phyloP scores from a whole-genome alignment of 1,284 basidiomycete species.

The Heterobasidion parviporum region DNA sequence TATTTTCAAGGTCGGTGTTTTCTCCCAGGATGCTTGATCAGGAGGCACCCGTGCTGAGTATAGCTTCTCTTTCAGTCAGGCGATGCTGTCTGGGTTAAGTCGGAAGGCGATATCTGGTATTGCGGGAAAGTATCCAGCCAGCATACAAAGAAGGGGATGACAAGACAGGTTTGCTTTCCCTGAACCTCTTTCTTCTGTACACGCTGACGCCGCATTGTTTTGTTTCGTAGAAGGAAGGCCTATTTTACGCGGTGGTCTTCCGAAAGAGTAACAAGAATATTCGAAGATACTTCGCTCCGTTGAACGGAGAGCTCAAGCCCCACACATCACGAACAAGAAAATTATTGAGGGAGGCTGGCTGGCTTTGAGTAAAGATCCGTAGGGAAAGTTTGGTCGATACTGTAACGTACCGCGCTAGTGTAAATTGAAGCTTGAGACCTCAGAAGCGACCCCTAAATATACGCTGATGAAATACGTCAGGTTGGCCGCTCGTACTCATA shows the following conservation, averaged over 20 bases:
- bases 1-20: slow-evolving; percentile 36
- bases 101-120: slow-evolving; percentile 40
- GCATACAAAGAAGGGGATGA: slow-evolving; percentile 32
- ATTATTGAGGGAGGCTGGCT: slow-evolving; percentile 36
- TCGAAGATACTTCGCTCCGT: slow-evolving; percentile 48
- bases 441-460: too few species aligned
- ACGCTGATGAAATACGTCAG: too few species aligned
- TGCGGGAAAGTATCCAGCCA: slow-evolving; percentile 35
- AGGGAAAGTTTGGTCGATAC: too few species aligned
- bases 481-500: too few species aligned
- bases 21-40: background rate
- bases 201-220: slow-evolving; percentile 1
- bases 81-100: slow-evolving; percentile 46
- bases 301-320: slow-evolving; percentile 59
- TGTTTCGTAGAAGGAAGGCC: slow-evolving; percentile 30
- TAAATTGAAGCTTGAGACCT: too few species aligned
- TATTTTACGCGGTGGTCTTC: slow-evolving; percentile 44
- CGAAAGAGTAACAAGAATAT: slow-evolving; percentile 24
- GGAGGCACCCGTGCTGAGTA: background rate
- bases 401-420: too few species aligned
- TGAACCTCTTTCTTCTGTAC: slow-evolving; percentile 5
- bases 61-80: slow-evolving; percentile 25
- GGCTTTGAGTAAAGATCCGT: slow-evolving; percentile 17
- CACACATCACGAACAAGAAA: slow-evolving; percentile 30
- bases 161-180: slow-evolving; percentile 30